A percentile compares a stretch with the other conserved stretches of the same genome.
phyloP scores from a whole-genome alignment of 1,284 basidiomycete genomes.

The Trametes sp. region DNA sequence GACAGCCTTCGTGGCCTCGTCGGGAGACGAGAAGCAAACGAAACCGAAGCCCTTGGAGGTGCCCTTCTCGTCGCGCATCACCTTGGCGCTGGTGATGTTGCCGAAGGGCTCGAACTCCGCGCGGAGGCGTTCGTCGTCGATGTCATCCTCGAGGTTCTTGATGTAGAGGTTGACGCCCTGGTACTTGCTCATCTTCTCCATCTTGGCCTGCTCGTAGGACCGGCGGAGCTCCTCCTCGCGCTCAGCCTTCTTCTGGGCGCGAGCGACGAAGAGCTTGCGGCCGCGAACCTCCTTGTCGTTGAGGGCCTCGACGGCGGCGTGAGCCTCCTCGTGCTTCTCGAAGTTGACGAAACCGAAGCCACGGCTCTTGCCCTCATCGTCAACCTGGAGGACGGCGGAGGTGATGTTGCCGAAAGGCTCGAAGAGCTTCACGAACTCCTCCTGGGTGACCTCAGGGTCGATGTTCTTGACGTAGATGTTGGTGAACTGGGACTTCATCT shows the following conservation, averaged over 20 bases:
- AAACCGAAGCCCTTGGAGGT: conserved; percentile 98
- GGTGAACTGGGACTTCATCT: conserved; percentile 96
- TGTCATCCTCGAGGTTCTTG: conserved; percentile 96
- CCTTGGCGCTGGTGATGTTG: conserved; percentile 97
- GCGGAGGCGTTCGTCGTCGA: conserved; percentile 95
- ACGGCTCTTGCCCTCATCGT: conserved; percentile 91
- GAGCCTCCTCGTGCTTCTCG: conserved; percentile 92
- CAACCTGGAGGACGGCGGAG: conserved; percentile 83
- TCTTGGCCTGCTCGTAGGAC: conserved; percentile 95
- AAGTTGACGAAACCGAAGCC: conserved; percentile 99
- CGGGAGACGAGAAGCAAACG: conserved; percentile 98
- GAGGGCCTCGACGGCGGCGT: conserved; percentile 88
- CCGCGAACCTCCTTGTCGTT: conserved; percentile 90
- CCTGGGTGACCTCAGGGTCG: conserved; percentile 84
- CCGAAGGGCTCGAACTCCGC: conserved; percentile 97
- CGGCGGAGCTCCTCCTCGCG: conserved; percentile 96
- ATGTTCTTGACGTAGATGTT: conserved; percentile 99
- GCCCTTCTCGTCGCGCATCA: conserved; percentile 97
- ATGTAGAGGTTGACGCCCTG: conserved; percentile 99
- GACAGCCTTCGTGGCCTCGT: conserved; percentile 99
- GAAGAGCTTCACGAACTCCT: conserved; percentile 91
- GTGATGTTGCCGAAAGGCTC: conserved; percentile 85
- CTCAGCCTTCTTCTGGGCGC: conserved; percentile 99
- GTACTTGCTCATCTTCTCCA: conserved; percentile 98
- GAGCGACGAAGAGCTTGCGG: conserved; percentile 94